Evolutionary conservation across 768 basidiomycete species (phyloP).

Genomic region (Podaxis sp.): DNA sequence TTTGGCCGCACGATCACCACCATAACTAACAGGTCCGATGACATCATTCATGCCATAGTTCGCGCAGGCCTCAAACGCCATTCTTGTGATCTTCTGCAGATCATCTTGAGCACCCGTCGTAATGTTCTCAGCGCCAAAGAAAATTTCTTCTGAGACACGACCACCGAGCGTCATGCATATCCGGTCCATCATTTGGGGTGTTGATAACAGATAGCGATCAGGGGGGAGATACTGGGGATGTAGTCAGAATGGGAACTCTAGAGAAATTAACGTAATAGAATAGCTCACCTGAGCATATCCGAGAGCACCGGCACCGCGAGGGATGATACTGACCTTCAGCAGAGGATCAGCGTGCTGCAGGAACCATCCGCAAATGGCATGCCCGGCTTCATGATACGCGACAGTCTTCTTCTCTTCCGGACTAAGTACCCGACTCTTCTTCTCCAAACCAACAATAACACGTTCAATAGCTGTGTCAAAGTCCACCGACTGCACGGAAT

Average conservation of each 20-base stretch:
- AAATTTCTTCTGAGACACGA: conserved; percentile 97
- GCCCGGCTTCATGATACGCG: conserved; percentile 98
- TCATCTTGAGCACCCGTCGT: conserved; percentile 99
- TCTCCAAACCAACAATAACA: conserved; percentile 95
- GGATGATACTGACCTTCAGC: conserved; percentile 98
- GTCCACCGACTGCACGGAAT: conserved; percentile 76
- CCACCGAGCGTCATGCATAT: conserved; percentile 99
- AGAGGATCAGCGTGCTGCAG: conserved; percentile 96
- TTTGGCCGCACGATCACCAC: conserved; percentile 78
- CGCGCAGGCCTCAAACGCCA: conserved; percentile 95
- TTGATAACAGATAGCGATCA: conserved; percentile 93
- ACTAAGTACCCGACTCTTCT: conserved; percentile 91
- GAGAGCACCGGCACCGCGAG: conserved; percentile 90
- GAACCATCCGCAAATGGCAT: conserved; percentile 98
- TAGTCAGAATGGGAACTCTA: conserved; percentile 12
- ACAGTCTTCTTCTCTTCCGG: conserved; percentile 98
- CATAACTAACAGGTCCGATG: conserved; percentile 96
- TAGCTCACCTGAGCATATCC: conserved; percentile 87
- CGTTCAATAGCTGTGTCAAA: conserved; percentile 98
- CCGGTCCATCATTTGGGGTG: conserved; percentile 90
- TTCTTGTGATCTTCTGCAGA: conserved; percentile 94
- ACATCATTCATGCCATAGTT: conserved; percentile 96
- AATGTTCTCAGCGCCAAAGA: conserved; percentile 89
- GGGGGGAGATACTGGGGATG: conserved; percentile 80
- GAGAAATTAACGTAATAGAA: conserved; percentile 8